phyloP scores from a whole-genome alignment of 345 rosid species.

The Arabis hirsuta region DNA sequence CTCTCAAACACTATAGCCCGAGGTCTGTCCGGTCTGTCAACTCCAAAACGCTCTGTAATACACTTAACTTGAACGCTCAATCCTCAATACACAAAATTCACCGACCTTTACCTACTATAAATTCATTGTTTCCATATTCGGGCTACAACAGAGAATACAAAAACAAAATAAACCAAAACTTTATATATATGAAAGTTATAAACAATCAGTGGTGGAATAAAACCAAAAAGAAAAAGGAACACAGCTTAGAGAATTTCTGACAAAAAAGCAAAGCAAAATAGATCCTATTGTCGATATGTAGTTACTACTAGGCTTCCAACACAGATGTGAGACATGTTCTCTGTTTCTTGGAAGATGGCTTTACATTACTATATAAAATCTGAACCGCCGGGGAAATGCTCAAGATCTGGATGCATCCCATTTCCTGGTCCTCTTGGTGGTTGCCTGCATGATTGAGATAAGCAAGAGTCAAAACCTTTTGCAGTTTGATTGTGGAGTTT shows the following conservation, averaged over 20 bases:
- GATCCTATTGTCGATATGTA: neutral
- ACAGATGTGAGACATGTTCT: neutral
- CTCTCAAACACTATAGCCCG: too few relatives aligned
- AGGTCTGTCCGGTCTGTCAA: too few relatives aligned
- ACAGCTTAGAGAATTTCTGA: neutral
- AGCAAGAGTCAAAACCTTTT: conserved; percentile 20
- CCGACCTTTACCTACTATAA: too few relatives aligned
- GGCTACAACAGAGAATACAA: too few relatives aligned
- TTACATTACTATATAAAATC: conserved; percentile 54
- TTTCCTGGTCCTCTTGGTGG: conserved; percentile 57
- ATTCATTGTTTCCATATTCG: too few relatives aligned
- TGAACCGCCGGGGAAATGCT: conserved; percentile 58
- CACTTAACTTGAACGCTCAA: too few relatives aligned
- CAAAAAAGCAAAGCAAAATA: conserved; percentile 3
- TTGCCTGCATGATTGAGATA: conserved; percentile 46
- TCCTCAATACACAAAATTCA: too few relatives aligned
- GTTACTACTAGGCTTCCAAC: neutral
- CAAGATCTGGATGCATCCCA: conserved; percentile 76
- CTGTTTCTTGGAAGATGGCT: conserved; percentile 6
- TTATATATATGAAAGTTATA: conserved; percentile 20
- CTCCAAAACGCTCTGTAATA: too few relatives aligned
- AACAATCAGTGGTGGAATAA: conserved; percentile 5
- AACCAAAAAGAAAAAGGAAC: conserved; percentile 4
- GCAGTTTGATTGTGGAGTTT: neutral
- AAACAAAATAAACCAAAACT: conserved; percentile 7